Conservation (phyloP, 2,329 filamentous ascomycete species). For the Dendryphion nanum region DNA sequence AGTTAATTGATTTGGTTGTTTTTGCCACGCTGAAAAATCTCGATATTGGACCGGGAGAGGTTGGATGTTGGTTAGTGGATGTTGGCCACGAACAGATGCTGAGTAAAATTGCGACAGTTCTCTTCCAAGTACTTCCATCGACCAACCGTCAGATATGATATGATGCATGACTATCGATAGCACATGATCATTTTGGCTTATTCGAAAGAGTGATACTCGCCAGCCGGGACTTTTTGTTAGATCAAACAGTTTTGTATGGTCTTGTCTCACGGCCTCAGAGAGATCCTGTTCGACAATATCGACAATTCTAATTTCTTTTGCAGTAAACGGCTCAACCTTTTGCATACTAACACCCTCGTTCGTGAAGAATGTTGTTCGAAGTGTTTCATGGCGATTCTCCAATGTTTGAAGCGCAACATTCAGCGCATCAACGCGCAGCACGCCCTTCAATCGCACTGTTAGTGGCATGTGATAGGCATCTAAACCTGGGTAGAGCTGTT, state of each 20-base stretch:
- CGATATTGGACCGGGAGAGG: constrained; percentile 3
- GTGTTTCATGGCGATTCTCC: background rate
- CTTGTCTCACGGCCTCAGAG: background rate
- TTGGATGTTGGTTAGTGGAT: background rate
- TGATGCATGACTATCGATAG: constrained; percentile 11
- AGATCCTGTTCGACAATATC: background rate
- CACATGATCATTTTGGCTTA: constrained; percentile 1
- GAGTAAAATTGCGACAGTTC: background rate
- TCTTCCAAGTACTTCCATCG: constrained; percentile 1
- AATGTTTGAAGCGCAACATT: background rate
- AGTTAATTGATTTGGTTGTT: background rate
- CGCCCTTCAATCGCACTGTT: background rate
- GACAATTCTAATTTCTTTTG: background rate
- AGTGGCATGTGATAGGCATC: background rate
- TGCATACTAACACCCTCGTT: background rate
- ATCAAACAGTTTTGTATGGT: background rate
- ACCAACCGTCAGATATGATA: constrained; percentile 11
- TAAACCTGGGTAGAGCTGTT: background rate
- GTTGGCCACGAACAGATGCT: background rate
- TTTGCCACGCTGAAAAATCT: constrained; percentile 3
- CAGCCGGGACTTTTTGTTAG: background rate
- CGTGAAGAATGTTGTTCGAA: background rate
- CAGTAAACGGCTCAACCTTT: background rate
- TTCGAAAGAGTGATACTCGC: background rate
- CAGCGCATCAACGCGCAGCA: background rate